phyloP scores from a whole-genome alignment of 495 filamentous ascomycete species.

The Xylaria flabelliformis region DNA sequence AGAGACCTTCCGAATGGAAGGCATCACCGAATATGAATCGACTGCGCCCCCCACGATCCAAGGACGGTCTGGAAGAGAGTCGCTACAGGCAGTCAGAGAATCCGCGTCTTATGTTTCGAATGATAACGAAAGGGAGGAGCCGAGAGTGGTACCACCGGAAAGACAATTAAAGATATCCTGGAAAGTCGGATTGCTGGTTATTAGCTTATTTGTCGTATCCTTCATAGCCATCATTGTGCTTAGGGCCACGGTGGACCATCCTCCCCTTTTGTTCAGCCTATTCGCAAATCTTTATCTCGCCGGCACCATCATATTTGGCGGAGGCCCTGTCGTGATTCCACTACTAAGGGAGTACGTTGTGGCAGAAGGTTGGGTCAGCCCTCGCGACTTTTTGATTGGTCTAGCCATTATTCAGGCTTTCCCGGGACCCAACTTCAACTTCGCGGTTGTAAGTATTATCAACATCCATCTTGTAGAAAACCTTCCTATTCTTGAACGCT shows the following conservation, averaged over 20 bases:
- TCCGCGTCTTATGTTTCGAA: constrained; percentile 3
- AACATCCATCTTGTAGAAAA: no score
- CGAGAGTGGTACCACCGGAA: constrained; percentile 49
- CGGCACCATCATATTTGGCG: constrained; percentile 89
- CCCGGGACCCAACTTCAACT: constrained; percentile 89
- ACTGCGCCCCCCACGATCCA: background rate
- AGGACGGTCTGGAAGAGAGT: background rate
- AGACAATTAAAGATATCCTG: constrained; percentile 51
- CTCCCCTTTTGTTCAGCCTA: constrained; percentile 62
- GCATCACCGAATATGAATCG: background rate
- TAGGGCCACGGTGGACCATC: constrained; percentile 53
- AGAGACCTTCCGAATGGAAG: background rate
- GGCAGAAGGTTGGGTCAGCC: constrained; percentile 76
- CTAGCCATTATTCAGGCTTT: constrained; percentile 85
- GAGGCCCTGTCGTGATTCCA: constrained; percentile 85
- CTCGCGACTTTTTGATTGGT: constrained; percentile 82
- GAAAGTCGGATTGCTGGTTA: constrained; percentile 55
- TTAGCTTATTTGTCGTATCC: constrained; percentile 60
- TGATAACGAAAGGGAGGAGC: constrained; percentile 37
- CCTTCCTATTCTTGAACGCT: background rate
- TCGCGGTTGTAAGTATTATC: constrained; percentile 69
- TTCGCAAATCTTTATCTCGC: constrained; percentile 86
- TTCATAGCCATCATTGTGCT: constrained; percentile 69
- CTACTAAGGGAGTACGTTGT: constrained; percentile 81
- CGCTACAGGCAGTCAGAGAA: background rate